Percentiles rank a stretch among this genome's conserved stretches.
Evolutionary conservation across 2,329 filamentous ascomycete species (phyloP).

Genomic region (Karstenula rhodostoma): DNA sequence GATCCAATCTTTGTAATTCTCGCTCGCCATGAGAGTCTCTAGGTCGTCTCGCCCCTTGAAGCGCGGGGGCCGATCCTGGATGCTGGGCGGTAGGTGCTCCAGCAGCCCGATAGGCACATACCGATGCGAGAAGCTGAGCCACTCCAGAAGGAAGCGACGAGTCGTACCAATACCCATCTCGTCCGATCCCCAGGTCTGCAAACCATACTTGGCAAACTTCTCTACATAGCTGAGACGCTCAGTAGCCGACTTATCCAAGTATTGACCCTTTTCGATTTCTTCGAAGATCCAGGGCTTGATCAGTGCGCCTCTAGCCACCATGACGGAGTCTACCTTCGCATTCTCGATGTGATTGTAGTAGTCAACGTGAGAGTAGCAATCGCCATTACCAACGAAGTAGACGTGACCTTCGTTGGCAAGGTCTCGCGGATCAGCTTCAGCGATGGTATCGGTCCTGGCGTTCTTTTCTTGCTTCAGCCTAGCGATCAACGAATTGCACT

Average conservation of each 20-base stretch:
- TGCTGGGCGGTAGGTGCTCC: slow-evolving; percentile 83
- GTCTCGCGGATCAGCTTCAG: slow-evolving; percentile 78
- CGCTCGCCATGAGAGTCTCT: slow-evolving; percentile 90
- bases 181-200: slow-evolving; percentile 95
- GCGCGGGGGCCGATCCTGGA: slow-evolving; percentile 88
- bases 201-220: slow-evolving; percentile 87
- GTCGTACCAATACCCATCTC: slow-evolving; percentile 93
- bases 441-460: slow-evolving; percentile 75
- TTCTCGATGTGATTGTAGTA: slow-evolving; percentile 82
- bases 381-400: slow-evolving; percentile 95
- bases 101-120: slow-evolving; percentile 91
- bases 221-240: slow-evolving; percentile 88
- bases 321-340: slow-evolving; percentile 86
- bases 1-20: slow-evolving; percentile 97
- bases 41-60: slow-evolving; percentile 87
- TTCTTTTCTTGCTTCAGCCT: slow-evolving; percentile 75
- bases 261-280: slow-evolving; percentile 90
- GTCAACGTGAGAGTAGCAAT: slow-evolving; percentile 92
- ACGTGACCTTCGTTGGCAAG: slow-evolving; percentile 73
- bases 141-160: slow-evolving; percentile 90
- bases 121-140: slow-evolving; percentile 90
- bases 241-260: slow-evolving; percentile 90
- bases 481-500: slow-evolving; percentile 86
- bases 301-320: slow-evolving; percentile 94
- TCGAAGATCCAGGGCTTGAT: slow-evolving; percentile 99